Base-by-base conservation (phyloP, 495 filamentous ascomycete species). In the Penicillium soppii region DNA sequence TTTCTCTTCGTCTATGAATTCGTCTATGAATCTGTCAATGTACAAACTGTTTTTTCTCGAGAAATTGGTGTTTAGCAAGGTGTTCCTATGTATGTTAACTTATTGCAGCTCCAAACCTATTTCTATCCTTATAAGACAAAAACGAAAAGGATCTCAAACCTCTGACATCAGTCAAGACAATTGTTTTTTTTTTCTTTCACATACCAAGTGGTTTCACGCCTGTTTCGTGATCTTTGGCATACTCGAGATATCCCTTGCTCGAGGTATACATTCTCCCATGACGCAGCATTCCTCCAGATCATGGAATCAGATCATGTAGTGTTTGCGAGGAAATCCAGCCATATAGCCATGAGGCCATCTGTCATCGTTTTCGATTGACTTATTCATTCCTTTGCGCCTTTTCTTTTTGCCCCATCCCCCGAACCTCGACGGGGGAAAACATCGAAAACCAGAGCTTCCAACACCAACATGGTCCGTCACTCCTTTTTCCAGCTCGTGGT, bases 31-130 rank as follows among this genome's bases (percentile, higher is more conserved):
- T 29, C 37, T 22, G 35, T 42, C 25, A 35, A 17, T 59, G 59
- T 65, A 60, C 57, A 62, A n/a, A n/a, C n/a, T n/a, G n/a, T n/a
- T n/a, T n/a, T n/a, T n/a, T n/a, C n/a, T n/a, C 44, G 47, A 23
- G 56, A 50, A 43, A 50, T 32, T 23, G 61, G 61, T 54, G 58
- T 64, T 61, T 32, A 52, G 37, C n/a, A n/a, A n/a, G n/a, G n/a
- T n/a, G n/a, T n/a, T n/a, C n/a, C n/a, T n/a, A 50, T 64, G 61
- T 64, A 61, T 61, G n/a, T 43, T 61, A 55, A 35, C 38, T 33
- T 49, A 57, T 44, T 53, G 47, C 47, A 30, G 22, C 53, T 56
- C 54, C n/a, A n/a, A n/a, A n/a, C n/a, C n/a, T n/a, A n/a, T n/a
- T n/a, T n/a, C n/a, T n/a, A n/a, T n/a, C n/a, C n/a, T n/a, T n/a